Percentiles rank a stretch among this genome's conserved stretches.
Evolutionary conservation across 345 rosid species (phyloP).

Genomic region (Geranium brycei): DNA sequence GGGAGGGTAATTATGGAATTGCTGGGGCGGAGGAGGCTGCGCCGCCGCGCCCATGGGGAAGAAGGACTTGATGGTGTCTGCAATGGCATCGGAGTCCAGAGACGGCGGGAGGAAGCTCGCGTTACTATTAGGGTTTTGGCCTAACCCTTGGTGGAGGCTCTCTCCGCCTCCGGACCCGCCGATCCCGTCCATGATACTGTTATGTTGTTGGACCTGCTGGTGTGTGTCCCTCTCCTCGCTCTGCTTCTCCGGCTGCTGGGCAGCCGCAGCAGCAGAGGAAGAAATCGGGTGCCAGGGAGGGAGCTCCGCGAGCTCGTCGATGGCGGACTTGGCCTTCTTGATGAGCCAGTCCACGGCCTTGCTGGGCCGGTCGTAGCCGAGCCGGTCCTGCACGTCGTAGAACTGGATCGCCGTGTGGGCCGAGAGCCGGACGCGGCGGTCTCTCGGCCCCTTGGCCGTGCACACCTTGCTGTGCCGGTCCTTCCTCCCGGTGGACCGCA

Average conservation of each 20-base stretch:
- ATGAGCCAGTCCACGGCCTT: conserved; percentile 95
- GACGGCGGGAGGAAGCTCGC: conserved; percentile 54
- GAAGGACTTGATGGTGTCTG: conserved; percentile 84
- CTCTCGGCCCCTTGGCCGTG: conserved; percentile 88
- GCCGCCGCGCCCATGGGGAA: conserved; percentile 57
- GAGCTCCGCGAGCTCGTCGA: conserved; percentile 70
- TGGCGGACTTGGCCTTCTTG: conserved; percentile 67
- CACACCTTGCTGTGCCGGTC: conserved; percentile 94
- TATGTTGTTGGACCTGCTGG: conserved; percentile 1
- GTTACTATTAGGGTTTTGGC: conserved; percentile 15
- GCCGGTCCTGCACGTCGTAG: conserved; percentile 91
- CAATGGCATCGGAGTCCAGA: conserved; percentile 63
- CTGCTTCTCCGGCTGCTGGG: conserved; percentile 12
- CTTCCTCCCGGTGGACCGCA: conserved; percentile 66
- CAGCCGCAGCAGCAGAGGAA: conserved; percentile 11
- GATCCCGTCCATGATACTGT: background rate
- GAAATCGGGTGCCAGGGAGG: conserved; percentile 64
- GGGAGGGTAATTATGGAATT: conserved; percentile 43
- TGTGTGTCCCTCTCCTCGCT: background rate
- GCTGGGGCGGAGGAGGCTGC: conserved; percentile 23
- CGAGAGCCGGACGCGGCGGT: conserved; percentile 86
- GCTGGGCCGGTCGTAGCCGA: conserved; percentile 91
- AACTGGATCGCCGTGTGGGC: conserved; percentile 94
- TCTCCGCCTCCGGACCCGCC: conserved; percentile 8
- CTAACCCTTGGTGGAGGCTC: conserved; percentile 2